phyloP scores from a whole-genome alignment of 352 stramenopile genomes.

The Globisporangium yorkense region DNA sequence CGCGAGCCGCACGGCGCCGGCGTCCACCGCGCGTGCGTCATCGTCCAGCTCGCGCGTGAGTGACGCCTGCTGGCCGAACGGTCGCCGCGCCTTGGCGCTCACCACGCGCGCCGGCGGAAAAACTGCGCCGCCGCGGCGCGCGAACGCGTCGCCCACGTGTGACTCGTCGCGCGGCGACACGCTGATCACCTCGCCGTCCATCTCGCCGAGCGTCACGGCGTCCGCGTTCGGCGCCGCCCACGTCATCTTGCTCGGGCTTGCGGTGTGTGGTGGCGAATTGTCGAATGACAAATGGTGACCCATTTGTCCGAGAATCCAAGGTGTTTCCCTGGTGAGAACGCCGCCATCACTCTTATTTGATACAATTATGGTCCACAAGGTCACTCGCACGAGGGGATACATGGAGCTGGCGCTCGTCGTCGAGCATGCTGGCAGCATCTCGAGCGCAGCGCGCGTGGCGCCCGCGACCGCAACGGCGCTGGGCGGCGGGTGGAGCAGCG shows the following conservation, averaged over 20 bases:
- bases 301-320: neutral
- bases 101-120: constrained; percentile 50
- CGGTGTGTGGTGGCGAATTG: neutral
- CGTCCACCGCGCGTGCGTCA: constrained; percentile 25
- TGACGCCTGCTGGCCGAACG: constrained; percentile 54
- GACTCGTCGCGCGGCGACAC: constrained; percentile 48
- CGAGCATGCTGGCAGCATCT: constrained; percentile 12
- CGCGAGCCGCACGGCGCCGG: constrained; percentile 35
- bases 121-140: constrained; percentile 48
- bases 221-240: constrained; percentile 59
- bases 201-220: constrained; percentile 72
- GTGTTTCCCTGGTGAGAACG: too few relatives aligned
- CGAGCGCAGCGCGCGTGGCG: constrained; percentile 27
- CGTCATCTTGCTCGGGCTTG: constrained; percentile 25
- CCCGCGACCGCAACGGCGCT: constrained; percentile 15
- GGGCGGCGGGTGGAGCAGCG: constrained; percentile 23
- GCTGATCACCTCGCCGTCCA: constrained; percentile 68
- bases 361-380: neutral
- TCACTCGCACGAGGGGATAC: neutral
- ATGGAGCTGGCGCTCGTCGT: constrained; percentile 20
- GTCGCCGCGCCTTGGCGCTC: constrained; percentile 39
- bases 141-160: constrained; percentile 59
- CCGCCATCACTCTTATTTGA: neutral
- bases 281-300: neutral
- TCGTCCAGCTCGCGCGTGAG: constrained; percentile 39